Base-by-base conservation (phyloP, 176 grass and related monocot species). In the Sorghum bicolor region DNA sequence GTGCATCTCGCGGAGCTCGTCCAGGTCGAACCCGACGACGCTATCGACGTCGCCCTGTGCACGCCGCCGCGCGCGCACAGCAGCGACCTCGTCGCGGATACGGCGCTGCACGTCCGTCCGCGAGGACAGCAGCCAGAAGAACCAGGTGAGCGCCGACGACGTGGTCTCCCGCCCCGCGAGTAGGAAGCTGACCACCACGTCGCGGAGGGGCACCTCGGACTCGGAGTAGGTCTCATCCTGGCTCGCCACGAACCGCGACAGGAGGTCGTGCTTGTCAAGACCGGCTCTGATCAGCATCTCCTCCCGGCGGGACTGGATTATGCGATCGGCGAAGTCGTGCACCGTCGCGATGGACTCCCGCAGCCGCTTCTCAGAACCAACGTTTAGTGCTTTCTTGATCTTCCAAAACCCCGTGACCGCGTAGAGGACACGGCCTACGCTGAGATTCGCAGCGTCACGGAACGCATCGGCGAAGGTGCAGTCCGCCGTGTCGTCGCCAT, bases 41-140 rank as follows among this genome's bases (percentile, higher is more conserved):
- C n/a, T n/a, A n/a, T n/a, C n/a, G n/a, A n/a, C n/a, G n/a, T n/a
- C n/a, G n/a, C n/a, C n/a, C n/a, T n/a, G n/a, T n/a, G n/a, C n/a
- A n/a, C n/a, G n/a, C 0, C 81, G 64, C 10, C 84, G 82, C 15
- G 75, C 82, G 62, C 86, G 85, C 39, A 92, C n/a, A 0, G 63
- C 85, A n/a, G 50, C 67, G 45, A 92, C 85, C 72, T 94, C 92
- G 26, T 90, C 92, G 37, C 93, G 74, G 70, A 92, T 90, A 24
- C 82, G 75, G 31, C 64, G 80, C 69, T 60, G 68, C 69, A 92
- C 88, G n/a, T 91, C 90, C 0, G 92, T 83, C 3, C 83, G 90
- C 12, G 94, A 89, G 45, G 92, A 89, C 2, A 97, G 67, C 6
- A 97, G 81, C 94, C 92, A 97, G 74, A 97, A 97, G 77, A 97